Percentiles rank a stretch among this genome's conserved stretches.
phyloP scores from a whole-genome alignment of 148 eudicot genomes.

The Simmondsia chinensis region DNA sequence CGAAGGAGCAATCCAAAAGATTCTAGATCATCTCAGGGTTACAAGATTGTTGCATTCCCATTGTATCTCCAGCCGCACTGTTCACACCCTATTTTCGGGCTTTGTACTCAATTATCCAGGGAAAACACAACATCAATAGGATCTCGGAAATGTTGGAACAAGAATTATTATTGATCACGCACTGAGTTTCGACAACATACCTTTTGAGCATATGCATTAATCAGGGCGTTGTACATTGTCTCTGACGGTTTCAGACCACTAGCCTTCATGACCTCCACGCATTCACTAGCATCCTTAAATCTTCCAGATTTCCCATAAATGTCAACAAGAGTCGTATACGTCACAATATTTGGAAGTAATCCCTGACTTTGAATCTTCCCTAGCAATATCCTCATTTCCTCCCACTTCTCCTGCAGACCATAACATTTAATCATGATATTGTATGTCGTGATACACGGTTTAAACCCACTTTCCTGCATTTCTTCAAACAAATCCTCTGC shows the following conservation, averaged over 20 bases:
- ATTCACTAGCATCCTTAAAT: slow-evolving; percentile 82
- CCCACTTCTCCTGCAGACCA: slow-evolving; percentile 84
- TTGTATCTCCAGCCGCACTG: no score
- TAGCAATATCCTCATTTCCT: slow-evolving; percentile 46
- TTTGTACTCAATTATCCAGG: no score
- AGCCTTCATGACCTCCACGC: slow-evolving; percentile 93
- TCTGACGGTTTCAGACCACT: slow-evolving; percentile 75
- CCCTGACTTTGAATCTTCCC: slow-evolving; percentile 85
- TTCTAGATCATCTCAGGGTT: no score
- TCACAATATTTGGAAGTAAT: slow-evolving; percentile 76
- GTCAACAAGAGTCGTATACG: slow-evolving; percentile 79
- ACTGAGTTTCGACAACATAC: slow-evolving; percentile 42
- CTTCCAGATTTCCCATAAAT: slow-evolving; percentile 89
- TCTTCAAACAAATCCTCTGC: slow-evolving; percentile 67
- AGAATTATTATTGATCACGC: no score
- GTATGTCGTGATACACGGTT: slow-evolving; percentile 71
- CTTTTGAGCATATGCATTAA: slow-evolving; percentile 97
- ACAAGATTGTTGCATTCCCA: no score
- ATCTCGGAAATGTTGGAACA: no score
- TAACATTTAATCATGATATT: slow-evolving; percentile 88
- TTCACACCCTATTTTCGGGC: no score
- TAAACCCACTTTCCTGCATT: slow-evolving; percentile 72
- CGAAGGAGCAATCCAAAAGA: no score
- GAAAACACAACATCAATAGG: no score
- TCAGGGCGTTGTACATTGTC: slow-evolving; percentile 91